Conservation (phyloP, 169 alveolate genomes). For the Babesia ovata region DNA sequence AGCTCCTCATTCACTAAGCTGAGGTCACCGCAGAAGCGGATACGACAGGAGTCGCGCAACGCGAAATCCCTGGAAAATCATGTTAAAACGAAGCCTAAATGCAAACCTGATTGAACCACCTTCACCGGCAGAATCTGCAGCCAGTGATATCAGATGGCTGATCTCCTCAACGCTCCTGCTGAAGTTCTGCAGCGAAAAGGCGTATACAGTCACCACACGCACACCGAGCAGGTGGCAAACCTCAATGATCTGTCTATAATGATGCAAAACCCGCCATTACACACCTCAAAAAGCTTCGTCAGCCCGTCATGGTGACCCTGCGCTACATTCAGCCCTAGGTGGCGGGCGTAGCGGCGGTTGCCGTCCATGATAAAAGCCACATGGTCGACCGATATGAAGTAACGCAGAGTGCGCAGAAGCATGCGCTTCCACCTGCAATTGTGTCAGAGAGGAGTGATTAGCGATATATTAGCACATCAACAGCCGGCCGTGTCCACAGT, state of each 20-base stretch:
- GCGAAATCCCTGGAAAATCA: slow-evolving; percentile 54
- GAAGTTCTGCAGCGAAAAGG: slow-evolving; percentile 84
- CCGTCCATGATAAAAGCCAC: slow-evolving; percentile 90
- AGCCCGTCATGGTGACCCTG: slow-evolving; percentile 59
- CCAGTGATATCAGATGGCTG: slow-evolving; percentile 26
- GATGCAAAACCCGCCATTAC: background rate
- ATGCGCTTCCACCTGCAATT: slow-evolving; percentile 21
- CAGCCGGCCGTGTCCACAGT: background rate
- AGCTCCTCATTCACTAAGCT: slow-evolving; percentile 66
- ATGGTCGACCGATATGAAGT: slow-evolving; percentile 59
- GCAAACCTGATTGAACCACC: slow-evolving; percentile 17
- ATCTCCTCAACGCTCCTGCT: slow-evolving; percentile 65
- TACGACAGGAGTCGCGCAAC: slow-evolving; percentile 53
- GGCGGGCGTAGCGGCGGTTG: slow-evolving; percentile 86
- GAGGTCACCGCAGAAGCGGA: slow-evolving; percentile 72
- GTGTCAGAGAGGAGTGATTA: background rate
- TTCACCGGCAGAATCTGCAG: slow-evolving; percentile 2
- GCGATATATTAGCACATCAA: background rate
- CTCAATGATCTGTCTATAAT: slow-evolving; percentile 67
- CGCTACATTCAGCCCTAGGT: slow-evolving; percentile 16
- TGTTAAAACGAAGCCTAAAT: background rate
- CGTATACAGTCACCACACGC: slow-evolving; percentile 80
- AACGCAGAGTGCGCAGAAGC: slow-evolving; percentile 27
- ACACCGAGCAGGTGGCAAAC: slow-evolving; percentile 77
- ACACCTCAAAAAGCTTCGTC: slow-evolving; percentile 51